Conservation (phyloP, 129 eudicot genomes). For the Chrysanthemum lavandulifolium region DNA sequence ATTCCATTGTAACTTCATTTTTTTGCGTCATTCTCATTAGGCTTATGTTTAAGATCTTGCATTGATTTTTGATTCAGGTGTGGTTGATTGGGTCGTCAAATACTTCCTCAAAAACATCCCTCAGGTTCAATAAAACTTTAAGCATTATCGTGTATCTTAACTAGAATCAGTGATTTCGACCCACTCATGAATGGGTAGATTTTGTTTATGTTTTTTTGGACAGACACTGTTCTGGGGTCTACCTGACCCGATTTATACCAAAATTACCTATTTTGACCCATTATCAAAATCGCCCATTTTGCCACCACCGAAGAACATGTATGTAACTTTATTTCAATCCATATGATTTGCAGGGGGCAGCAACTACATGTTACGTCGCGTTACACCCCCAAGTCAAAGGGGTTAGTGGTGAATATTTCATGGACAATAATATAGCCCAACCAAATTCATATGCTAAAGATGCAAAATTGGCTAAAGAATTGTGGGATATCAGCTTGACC, state of each 20-base stretch:
- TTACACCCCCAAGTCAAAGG: constrained; percentile 35
- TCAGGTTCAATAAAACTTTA: constrained; percentile 47
- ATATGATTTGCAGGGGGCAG: constrained; percentile 33
- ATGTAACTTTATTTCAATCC: not conserved
- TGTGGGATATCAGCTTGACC: constrained; percentile 39
- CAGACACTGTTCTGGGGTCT: not conserved
- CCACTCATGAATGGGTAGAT: not conserved
- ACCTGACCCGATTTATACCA: too few relatives aligned
- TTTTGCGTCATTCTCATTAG: not conserved
- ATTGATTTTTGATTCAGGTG: constrained; percentile 45
- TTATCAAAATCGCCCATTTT: not conserved
- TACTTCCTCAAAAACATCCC: constrained; percentile 59
- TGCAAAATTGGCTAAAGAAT: constrained; percentile 30
- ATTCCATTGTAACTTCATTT: constrained; percentile 3
- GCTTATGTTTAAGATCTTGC: not conserved
- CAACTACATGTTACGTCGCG: constrained; percentile 36
- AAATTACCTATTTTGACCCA: too few relatives aligned
- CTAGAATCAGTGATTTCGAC: not conserved
- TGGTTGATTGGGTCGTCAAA: constrained; percentile 46
- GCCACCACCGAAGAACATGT: constrained; percentile 11
- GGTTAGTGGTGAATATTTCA: constrained; percentile 34
- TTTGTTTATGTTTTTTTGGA: not conserved
- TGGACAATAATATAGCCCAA: constrained; percentile 32
- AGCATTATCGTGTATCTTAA: not conserved
- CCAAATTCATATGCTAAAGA: constrained; percentile 34